Conservation (phyloP, 345 rosid genomes). For the Ceriops decandra region DNA sequence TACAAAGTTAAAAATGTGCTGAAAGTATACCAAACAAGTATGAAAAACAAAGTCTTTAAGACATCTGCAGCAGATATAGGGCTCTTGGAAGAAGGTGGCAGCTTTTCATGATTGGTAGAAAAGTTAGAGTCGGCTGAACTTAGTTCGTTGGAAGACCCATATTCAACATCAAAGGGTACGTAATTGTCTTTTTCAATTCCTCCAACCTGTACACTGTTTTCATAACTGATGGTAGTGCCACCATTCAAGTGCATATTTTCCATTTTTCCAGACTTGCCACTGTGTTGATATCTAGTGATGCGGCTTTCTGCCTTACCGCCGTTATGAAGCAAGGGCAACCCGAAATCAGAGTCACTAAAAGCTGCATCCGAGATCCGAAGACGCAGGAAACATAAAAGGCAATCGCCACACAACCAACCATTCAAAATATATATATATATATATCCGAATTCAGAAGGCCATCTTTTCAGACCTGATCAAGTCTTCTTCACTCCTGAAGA, state of each 20-base stretch:
- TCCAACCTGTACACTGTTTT: conserved; percentile 27
- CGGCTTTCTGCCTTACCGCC: too few species aligned
- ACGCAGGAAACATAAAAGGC: too few species aligned
- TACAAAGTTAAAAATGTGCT: conserved; percentile 99
- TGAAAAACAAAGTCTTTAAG: conserved; percentile 83
- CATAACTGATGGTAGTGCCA: conserved; percentile 21
- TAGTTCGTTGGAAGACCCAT: conserved; percentile 36
- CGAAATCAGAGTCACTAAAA: conserved; percentile 30
- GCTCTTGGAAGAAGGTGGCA: conserved; percentile 35
- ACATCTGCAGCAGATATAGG: conserved; percentile 63
- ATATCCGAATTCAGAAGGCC: too few species aligned
- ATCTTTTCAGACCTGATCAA: too few species aligned
- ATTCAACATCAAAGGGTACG: conserved; percentile 59
- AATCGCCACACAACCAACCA: too few species aligned
- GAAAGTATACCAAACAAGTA: conserved; percentile 97
- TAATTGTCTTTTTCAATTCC: conserved; percentile 35
- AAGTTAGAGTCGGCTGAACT: conserved; percentile 31
- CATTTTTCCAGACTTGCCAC: conserved; percentile 8
- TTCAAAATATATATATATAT: too few species aligned
- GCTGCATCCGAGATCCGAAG: conserved; percentile 15
- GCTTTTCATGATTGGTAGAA: conserved; percentile 21
- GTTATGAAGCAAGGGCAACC: conserved; percentile 29
- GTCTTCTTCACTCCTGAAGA: too few species aligned
- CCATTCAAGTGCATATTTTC: conserved; percentile 47
- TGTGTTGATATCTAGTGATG: too few species aligned